Conservation (phyloP, 441 rosid species). For the Rhodomyrtus psidioides region DNA sequence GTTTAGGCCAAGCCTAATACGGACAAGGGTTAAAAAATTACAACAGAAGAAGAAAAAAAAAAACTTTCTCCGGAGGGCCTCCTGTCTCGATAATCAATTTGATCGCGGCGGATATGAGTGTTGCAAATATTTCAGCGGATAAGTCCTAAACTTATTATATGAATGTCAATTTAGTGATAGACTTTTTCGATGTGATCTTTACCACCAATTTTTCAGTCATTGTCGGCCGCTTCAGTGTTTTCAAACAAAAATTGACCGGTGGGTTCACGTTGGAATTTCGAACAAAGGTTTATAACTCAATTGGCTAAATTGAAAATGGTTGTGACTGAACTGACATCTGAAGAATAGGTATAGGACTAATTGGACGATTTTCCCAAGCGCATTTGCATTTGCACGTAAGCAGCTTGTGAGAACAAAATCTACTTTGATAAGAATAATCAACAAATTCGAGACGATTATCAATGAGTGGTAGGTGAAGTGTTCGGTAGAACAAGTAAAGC, state of each 20-base stretch:
- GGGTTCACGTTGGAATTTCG: neutral
- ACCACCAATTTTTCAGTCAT: neutral
- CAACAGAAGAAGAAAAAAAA: neutral
- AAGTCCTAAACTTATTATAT: neutral
- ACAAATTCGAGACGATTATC: neutral
- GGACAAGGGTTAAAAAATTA: neutral
- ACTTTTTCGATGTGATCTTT: neutral
- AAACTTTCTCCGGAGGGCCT: neutral
- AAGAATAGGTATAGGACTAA: neutral
- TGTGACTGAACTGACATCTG: rapidly evolving
- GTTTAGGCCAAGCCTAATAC: neutral
- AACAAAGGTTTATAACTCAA: rapidly evolving
- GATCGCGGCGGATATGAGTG: neutral
- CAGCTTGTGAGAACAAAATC: neutral
- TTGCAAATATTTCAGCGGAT: neutral
- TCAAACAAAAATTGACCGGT: rapidly evolving
- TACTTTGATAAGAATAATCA: no score
- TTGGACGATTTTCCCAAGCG: neutral
- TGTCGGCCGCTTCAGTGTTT: rapidly evolving
- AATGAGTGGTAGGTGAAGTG: neutral
- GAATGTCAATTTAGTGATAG: rapidly evolving
- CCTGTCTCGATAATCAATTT: neutral
- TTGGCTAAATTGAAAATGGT: rapidly evolving
- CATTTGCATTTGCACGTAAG: neutral
- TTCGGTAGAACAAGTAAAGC: neutral